Conservation (phyloP, 768 basidiomycete species). For the Kwoniella europaea region DNA sequence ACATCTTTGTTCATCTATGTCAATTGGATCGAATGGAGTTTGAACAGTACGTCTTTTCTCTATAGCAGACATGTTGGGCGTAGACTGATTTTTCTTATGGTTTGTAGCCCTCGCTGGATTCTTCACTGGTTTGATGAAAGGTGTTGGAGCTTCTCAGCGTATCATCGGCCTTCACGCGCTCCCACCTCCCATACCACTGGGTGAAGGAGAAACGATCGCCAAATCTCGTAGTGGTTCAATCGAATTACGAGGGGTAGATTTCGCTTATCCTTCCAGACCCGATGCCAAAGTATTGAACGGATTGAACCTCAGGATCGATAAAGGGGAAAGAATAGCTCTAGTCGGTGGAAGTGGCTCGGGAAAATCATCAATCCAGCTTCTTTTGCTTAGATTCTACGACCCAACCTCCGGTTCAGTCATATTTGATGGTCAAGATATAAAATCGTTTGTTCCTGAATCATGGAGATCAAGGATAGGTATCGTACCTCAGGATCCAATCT, state of each 20-base stretch:
- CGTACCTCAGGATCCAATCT: slow-evolving; percentile 87
- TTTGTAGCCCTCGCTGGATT: slow-evolving; percentile 46
- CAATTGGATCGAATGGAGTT: slow-evolving; percentile 54
- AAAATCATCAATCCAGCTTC: slow-evolving; percentile 86
- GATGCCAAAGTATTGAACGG: slow-evolving; percentile 78
- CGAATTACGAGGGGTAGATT: slow-evolving; percentile 78
- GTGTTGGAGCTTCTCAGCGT: slow-evolving; percentile 85
- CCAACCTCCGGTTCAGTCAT: slow-evolving; percentile 77
- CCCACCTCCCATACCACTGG: slow-evolving; percentile 55
- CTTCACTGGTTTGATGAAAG: slow-evolving; percentile 88
- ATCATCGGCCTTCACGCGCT: slow-evolving; percentile 83
- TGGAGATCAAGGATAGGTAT: slow-evolving; percentile 88
- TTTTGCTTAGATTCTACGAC: slow-evolving; percentile 87
- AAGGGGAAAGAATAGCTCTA: slow-evolving; percentile 88
- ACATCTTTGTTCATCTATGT: slow-evolving; percentile 53
- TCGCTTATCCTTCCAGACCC: slow-evolving; percentile 85
- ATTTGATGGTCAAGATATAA: slow-evolving; percentile 86
- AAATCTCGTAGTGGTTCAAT: slow-evolving; percentile 63
- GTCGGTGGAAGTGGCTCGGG: slow-evolving; percentile 91
- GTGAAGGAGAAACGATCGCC: slow-evolving; percentile 38
- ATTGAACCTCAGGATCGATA: slow-evolving; percentile 76
- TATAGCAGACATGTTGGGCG: background rate
- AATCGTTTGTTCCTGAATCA: slow-evolving; percentile 77
- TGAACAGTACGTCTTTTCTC: slow-evolving; percentile 32
- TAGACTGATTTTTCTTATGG: slow-evolving; percentile 5